Evolutionary conservation across 1,284 basidiomycete species (phyloP).

Genomic region (Apiotrichum akiyoshidainum): DNA sequence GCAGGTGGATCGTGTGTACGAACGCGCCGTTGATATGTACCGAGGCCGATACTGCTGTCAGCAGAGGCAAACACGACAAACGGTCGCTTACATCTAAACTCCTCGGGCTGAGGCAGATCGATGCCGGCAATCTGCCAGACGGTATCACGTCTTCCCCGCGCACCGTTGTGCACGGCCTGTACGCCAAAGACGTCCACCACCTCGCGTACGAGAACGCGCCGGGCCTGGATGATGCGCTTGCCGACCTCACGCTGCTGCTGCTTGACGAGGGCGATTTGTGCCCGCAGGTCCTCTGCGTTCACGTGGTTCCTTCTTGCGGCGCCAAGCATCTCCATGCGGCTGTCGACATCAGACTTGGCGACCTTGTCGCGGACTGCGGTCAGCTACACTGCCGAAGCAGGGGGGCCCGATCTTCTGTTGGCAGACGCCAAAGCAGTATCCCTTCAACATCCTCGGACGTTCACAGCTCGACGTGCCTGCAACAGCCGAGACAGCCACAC

Average conservation of each 20-base stretch:
- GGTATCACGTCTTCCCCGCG: neutral
- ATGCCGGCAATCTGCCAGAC: conserved; percentile 42
- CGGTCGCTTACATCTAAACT: conserved; percentile 40
- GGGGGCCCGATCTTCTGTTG: no score
- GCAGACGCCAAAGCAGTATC: no score
- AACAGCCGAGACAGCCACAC: neutral
- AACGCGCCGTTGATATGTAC: conserved; percentile 39
- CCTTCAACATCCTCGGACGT: no score
- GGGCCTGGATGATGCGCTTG: conserved; percentile 33
- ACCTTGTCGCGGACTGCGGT: conserved; percentile 10
- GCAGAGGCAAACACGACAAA: neutral
- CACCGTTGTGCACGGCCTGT: conserved; percentile 3
- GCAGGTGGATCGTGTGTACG: conserved; percentile 37
- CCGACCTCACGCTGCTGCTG: conserved; percentile 26
- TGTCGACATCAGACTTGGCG: neutral
- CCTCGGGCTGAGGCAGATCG: conserved; percentile 29
- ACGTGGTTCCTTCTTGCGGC: conserved; percentile 2
- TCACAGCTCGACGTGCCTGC: no score
- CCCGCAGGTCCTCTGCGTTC: conserved; percentile 11
- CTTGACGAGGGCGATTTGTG: conserved; percentile 14
- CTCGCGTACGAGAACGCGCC: conserved; percentile 39
- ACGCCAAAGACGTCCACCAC: conserved; percentile 41
- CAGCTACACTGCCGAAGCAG: neutral
- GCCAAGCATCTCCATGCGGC: conserved; percentile 8
- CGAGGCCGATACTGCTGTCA: conserved; percentile 27